Percentiles rank a stretch among this genome's conserved stretches.
Evolutionary conservation across 148 eudicot species (phyloP).

Genomic region (Pharnaceum exiguum): DNA sequence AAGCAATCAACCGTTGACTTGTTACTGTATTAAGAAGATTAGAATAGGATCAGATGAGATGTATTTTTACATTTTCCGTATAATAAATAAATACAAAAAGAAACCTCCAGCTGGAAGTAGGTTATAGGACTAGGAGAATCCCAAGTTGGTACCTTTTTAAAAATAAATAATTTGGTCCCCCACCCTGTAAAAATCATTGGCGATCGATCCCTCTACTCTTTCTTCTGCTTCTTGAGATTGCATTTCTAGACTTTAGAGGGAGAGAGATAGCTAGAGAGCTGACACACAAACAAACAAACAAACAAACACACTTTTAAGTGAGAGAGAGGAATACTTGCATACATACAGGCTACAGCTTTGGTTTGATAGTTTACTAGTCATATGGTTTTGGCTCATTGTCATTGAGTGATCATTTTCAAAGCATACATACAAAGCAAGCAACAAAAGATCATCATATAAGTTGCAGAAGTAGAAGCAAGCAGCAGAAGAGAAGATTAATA

Average conservation of each 20-base stretch:
- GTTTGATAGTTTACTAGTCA: too few relatives aligned
- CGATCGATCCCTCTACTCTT: too few relatives aligned
- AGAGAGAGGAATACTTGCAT: background rate
- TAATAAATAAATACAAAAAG: too few relatives aligned
- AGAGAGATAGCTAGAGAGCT: background rate
- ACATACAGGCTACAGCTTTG: background rate
- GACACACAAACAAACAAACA: background rate
- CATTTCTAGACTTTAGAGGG: background rate
- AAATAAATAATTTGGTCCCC: background rate
- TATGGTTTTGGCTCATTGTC: too few relatives aligned
- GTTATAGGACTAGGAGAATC: background rate
- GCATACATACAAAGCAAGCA: too few relatives aligned
- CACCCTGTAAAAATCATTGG: conserved; percentile 1
- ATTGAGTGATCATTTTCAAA: too few relatives aligned
- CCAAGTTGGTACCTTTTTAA: background rate
- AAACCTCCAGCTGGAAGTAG: conserved; percentile 24
- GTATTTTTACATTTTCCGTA: background rate
- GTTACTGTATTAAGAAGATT: too few relatives aligned
- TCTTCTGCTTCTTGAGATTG: background rate
- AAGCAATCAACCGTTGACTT: conserved; percentile 15
- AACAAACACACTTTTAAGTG: background rate
- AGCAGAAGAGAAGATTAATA: too few relatives aligned
- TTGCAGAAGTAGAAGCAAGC: too few relatives aligned
- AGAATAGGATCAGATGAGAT: background rate
- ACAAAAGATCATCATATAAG: too few relatives aligned